Conservation (phyloP, 306 rosid species). For the Quercus gilva region DNA sequence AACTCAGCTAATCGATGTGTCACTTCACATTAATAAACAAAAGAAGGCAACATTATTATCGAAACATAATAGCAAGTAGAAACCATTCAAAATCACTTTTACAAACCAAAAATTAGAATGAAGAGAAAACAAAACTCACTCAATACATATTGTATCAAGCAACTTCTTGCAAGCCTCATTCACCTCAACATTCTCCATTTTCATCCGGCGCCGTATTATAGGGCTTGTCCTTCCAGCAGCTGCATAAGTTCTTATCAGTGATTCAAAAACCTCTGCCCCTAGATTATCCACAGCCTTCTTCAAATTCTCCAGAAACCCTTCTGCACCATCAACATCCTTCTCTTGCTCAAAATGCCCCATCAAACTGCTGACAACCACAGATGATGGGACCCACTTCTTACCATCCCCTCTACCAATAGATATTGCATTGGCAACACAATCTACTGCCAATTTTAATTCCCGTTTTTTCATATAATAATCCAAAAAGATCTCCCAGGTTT, state of each 20-base stretch:
- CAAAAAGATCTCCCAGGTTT: constrained; percentile 77
- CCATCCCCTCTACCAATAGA: constrained; percentile 68
- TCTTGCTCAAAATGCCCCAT: constrained; percentile 70
- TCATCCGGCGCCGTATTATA: constrained; percentile 53
- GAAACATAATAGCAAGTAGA: constrained; percentile 21
- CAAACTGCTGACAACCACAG: constrained; percentile 36
- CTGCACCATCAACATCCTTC: constrained; percentile 85
- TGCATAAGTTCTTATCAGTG: constrained; percentile 73
- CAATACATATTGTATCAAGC: constrained; percentile 59
- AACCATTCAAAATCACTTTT: constrained; percentile 25
- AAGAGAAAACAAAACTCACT: constrained; percentile 36
- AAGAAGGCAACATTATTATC: constrained; percentile 26
- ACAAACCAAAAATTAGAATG: constrained; percentile 12
- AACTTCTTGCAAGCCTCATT: constrained; percentile 56
- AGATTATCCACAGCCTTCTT: constrained; percentile 53
- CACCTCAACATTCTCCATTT: constrained; percentile 85
- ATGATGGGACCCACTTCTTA: constrained; percentile 63
- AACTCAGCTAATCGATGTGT: neutral
- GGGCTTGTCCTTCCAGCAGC: constrained; percentile 70
- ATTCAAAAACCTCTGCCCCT: constrained; percentile 62
- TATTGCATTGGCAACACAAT: constrained; percentile 59
- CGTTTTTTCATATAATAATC: constrained; percentile 55
- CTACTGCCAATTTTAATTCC: constrained; percentile 60
- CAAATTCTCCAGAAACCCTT: constrained; percentile 63
- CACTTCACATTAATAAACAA: constrained; percentile 16